Base-by-base conservation (phyloP, 2,329 filamentous ascomycete genomes). In the Neonectria coccinea region DNA sequence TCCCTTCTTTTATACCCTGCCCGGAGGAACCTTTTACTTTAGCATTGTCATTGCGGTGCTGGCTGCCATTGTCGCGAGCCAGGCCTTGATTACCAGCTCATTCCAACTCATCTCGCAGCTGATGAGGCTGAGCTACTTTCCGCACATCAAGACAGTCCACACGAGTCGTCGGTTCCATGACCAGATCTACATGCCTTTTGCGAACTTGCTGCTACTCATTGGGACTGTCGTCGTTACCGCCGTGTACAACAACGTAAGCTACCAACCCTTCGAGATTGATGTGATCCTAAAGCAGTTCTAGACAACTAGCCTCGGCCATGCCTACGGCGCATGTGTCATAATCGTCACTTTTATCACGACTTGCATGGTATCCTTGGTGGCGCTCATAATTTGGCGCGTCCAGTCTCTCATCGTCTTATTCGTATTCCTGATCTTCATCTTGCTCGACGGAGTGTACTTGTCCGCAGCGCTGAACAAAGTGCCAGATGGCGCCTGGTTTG, bases 301-400 rank as follows among this genome's bases (percentile, higher is more conserved):
- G 83, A 91, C 90, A 0, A 91, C 88, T 0, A 83, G 84, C 59
- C 84, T 93, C 0, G 91, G 91, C 25, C 88, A 93, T 71, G 91
- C 91, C 0, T 94, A 94, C 70, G 91, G 92, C 42, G 89, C 92
- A 8, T 94, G 92, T 69, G 92, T 94, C 74, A 92, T 94, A 70
- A 87, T 92, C 53, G 92, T 94, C 47, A 92, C 91, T 0, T 92
- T 94, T 75, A 89, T 94, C 73, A 91, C 90, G 59, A 94, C 91
- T 0, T 90, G 86, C 76, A 89, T 95, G 84, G 89, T 93, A 1
- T 86, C 90, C 0, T 80, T 94, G 1, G 89, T 91, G 1, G 89
- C 91, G 0, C 82, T 94, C 2, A 83, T 94, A 41, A 89, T 93
- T 42, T 94, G 92, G 92, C 84, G 86, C 20, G 76, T 91, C 27